These are phyloP conservation scores for Schrenkiella parvula DNA, from an alignment of 345 rosid genomes.

Conservation along the genomic window DNA sequence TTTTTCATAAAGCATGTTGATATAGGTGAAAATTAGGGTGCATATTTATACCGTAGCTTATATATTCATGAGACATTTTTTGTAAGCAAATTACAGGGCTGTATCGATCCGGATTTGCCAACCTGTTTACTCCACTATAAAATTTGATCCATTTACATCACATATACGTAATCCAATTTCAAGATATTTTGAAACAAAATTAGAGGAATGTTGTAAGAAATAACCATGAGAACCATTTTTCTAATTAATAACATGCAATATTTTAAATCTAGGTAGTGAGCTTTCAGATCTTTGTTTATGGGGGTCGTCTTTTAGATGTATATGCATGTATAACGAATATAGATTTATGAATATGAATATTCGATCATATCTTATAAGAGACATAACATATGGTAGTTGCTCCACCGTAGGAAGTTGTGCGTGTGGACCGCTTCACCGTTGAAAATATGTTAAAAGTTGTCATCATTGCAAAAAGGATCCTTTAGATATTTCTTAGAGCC, in stretches of 20 bases:
- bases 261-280: background rate
- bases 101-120: slow-evolving; percentile 3
- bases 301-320: background rate
- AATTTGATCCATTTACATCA: slow-evolving; percentile 17
- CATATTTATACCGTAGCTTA: background rate
- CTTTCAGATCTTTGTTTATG: slow-evolving; percentile 6
- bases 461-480: slow-evolving; percentile 14
- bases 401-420: slow-evolving; percentile 38
- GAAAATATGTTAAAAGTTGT: slow-evolving; percentile 25
- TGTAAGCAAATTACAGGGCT: background rate
- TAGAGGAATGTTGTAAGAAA: background rate
- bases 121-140: slow-evolving; percentile 12
- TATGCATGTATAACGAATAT: background rate
- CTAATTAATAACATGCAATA: background rate
- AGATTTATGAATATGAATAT: background rate
- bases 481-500: slow-evolving; percentile 21
- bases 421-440: slow-evolving; percentile 37
- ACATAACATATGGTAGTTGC: slow-evolving; percentile 32
- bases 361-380: slow-evolving; percentile 27
- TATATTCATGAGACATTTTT: background rate
- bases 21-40: background rate
- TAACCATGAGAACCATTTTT: background rate
- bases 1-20: too few relatives aligned
- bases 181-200: slow-evolving; percentile 10
- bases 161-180: slow-evolving; percentile 8